Evolutionary conservation across 805 yeast genomes (phyloP).

Genomic region (Aciculoconidium aculeatum): DNA sequence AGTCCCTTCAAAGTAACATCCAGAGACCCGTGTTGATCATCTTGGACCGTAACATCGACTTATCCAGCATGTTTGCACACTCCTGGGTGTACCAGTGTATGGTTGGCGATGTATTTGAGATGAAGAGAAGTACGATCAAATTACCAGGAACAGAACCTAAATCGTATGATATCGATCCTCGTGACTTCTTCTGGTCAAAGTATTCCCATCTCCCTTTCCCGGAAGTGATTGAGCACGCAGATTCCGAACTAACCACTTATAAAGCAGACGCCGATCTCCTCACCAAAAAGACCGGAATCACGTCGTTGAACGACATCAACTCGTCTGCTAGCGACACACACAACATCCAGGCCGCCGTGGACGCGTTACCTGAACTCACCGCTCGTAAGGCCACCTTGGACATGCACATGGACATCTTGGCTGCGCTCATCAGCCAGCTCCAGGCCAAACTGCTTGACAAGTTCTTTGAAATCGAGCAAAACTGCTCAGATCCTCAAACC

Average conservation of each 20-base stretch:
- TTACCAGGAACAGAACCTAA: slow-evolving; percentile 48
- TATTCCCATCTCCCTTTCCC: slow-evolving; percentile 92
- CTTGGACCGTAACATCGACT: slow-evolving; percentile 83
- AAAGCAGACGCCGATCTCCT: slow-evolving; percentile 84
- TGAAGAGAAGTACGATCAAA: slow-evolving; percentile 77
- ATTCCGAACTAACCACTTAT: slow-evolving; percentile 70
- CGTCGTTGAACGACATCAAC: slow-evolving; percentile 71
- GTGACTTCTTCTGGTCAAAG: slow-evolving; percentile 85
- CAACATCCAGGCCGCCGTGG: slow-evolving; percentile 79
- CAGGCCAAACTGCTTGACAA: slow-evolving; percentile 86
- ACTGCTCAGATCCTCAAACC: slow-evolving; percentile 54
- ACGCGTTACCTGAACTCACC: slow-evolving; percentile 87
- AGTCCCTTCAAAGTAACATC: slow-evolving; percentile 9
- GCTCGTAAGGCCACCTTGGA: slow-evolving; percentile 84
- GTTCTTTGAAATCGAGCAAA: slow-evolving; percentile 91
- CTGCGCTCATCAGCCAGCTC: slow-evolving; percentile 73
- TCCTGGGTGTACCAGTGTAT: slow-evolving; percentile 97
- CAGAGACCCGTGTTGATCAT: slow-evolving; percentile 75
- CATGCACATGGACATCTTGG: slow-evolving; percentile 94
- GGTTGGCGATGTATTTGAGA: slow-evolving; percentile 84
- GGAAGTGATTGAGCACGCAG: slow-evolving; percentile 97
- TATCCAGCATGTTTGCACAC: slow-evolving; percentile 91
- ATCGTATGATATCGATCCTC: slow-evolving; percentile 83
- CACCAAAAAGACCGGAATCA: slow-evolving; percentile 68
- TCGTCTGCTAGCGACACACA: slow-evolving; percentile 54